Base-by-base conservation (phyloP, 2,329 filamentous ascomycete species). In the Talaromyces pinophilus region DNA sequence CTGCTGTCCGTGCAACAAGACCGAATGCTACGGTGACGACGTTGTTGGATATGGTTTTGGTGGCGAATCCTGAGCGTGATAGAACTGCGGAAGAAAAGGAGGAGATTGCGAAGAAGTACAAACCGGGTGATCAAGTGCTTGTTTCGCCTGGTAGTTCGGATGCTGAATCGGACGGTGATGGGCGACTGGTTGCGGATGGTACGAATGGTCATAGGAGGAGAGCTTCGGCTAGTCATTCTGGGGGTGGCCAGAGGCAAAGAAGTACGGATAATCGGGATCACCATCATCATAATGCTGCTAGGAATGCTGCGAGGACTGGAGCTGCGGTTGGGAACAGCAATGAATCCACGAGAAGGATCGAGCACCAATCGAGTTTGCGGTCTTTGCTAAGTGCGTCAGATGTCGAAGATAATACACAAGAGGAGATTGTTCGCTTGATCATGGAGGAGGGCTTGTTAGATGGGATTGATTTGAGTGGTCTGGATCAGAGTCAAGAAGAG, bases 21-120 rank as follows among this genome's bases (percentile, higher is more conserved):
- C 92, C 92, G 74, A 96, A 98, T 85, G 92, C 95, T 66, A 93
- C 91, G 28, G 91, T 97, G 62, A 93, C 90, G 8, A 96, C 93
- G 1, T 82, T 98, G 55, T 82, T 99, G 67, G 94, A 98, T 65
- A 94, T 97, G 86, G 93, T 92, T 71, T 80, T 97, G 42, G 84
- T 88, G 30, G 88, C 91, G 54, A 92, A 96, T 73, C 94, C 95
- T 1, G 87, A 87, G 19, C 90, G 90, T 71, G 88, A 83, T 30
- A 91, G 89, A 74, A 84, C 87, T 0, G 83, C 85, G 0, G 83
- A 86, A 7, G 95, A 99, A 75, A 93, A 90, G 78, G 85, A 87
- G 55, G 91, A 93, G 70, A 88, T 95, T 81, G 86, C 86, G 40
- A 82, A 83, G 70, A 89, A 89, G 72, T 98, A 96, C 78, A 92